Evolutionary conservation across 2,329 filamentous ascomycete species (phyloP).

Genomic region (Penicillium italicum): DNA sequence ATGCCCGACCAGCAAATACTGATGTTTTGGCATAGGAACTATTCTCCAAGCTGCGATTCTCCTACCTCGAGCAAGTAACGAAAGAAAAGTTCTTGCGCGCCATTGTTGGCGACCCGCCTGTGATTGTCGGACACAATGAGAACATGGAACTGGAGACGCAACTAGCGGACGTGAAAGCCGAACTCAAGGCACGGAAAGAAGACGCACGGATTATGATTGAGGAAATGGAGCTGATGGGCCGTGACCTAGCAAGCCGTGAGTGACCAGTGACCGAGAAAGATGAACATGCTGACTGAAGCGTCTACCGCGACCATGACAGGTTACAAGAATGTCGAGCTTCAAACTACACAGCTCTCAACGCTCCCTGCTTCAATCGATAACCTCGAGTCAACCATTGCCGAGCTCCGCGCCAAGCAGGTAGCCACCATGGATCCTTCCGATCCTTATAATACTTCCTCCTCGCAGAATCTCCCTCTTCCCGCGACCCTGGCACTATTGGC

Average conservation of each 20-base stretch:
- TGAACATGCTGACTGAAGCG: not conserved
- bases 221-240: conserved; percentile 67
- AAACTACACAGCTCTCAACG: conserved; percentile 49
- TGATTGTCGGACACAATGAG: conserved; percentile 77
- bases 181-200: conserved; percentile 73
- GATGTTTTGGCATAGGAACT: conserved; percentile 58
- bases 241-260: conserved; percentile 59
- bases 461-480: conserved; percentile 40
- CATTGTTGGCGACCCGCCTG: conserved; percentile 84
- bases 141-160: conserved; percentile 74
- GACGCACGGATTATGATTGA: conserved; percentile 71
- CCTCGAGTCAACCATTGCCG: conserved; percentile 50
- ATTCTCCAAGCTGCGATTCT: conserved; percentile 94
- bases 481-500: conserved; percentile 41
- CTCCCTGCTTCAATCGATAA: conserved; percentile 53
- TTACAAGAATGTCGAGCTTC: conserved; percentile 54
- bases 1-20: not conserved
- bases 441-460: conserved; percentile 27
- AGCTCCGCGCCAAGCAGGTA: conserved; percentile 54
- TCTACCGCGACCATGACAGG: conserved; percentile 32
- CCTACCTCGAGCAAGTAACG: conserved; percentile 95
- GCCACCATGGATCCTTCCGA: conserved; percentile 58
- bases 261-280: conserved; percentile 4
- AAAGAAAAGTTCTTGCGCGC: conserved; percentile 96
- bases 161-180: conserved; percentile 65